Evolutionary conservation across 768 basidiomycete genomes (phyloP), one percentile per base, ranked within the genome.

Genomic region (Boletus sp.): DNA sequence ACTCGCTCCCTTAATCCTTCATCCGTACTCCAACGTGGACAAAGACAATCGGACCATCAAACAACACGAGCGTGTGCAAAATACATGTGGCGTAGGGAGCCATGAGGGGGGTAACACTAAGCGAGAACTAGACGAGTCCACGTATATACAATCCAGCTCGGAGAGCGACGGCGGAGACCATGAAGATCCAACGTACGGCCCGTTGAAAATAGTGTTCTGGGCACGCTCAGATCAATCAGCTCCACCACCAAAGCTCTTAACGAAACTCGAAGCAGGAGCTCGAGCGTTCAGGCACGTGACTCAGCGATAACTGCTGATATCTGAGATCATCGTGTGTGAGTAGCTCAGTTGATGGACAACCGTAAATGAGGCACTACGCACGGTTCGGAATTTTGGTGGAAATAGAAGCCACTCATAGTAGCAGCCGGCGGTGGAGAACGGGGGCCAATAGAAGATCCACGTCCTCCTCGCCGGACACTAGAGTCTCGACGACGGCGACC

Each of bases 381-480:
- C 91, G 91, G 91, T 65, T 92, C 90, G 51, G 90, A 93, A 69
- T 93, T 89, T 77, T 88, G 87, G 71, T 94, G 92, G 74, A 90
- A 95, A 72, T 95, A 96, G 74, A 91, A 95, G 35, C 93, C 90
- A 59, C 82, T 88, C 88, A 92, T 91, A 27, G 83, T 84, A 5
- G 89, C 90, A 46, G 81, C 67, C 7, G 83, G 76, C 6, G 78
- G 74, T 43, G 75, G 69, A 51, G 75, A 68, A 54, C 73, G 72
- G 42, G 80, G 78, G 35, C 77, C 74, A n/a, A 77, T 62, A 5
- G 81, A 79, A 15, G 80, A 71, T 15, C 80, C 78, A 21, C 81
- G 77, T 44, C 74, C 69, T 17, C 67, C 66, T 58, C 72, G 69
- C 53, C 77, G 75, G 42, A 74, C 69, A 52, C 77, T 82, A 40